Percentiles rank a stretch among this genome's conserved stretches.
Conservation (phyloP, 306 rosid species). For the Castanospermum australe region DNA sequence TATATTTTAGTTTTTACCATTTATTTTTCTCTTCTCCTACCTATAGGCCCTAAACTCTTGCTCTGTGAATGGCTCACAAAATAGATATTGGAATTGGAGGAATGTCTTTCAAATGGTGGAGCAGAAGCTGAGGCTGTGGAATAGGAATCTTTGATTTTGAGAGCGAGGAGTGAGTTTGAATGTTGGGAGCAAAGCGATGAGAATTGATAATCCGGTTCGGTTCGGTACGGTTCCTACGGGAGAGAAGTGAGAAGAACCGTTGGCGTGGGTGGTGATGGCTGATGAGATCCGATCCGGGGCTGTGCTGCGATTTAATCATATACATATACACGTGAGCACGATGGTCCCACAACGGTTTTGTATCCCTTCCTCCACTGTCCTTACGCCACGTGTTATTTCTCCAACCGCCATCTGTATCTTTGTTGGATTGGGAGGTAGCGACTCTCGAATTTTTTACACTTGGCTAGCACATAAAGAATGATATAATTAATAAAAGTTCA, state of each 20-base stretch:
- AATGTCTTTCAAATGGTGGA: background rate
- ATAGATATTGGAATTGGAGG: constrained; percentile 3
- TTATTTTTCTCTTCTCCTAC: background rate
- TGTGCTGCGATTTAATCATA: constrained; percentile 41
- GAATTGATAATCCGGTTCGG: too few species aligned
- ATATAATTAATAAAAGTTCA: too few species aligned
- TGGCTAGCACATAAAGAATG: too few species aligned
- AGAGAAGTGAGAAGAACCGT: too few species aligned
- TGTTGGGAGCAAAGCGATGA: background rate
- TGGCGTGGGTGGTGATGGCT: too few species aligned
- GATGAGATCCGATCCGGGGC: constrained; percentile 48
- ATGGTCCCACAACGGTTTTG: constrained; percentile 40
- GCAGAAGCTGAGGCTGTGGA: background rate
- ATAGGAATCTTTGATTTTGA: constrained; percentile 30
- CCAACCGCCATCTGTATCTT: constrained; percentile 33
- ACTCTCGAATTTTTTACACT: too few species aligned
- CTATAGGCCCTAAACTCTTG: too few species aligned
- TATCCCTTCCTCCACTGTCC: constrained; percentile 15
- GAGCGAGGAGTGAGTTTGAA: background rate
- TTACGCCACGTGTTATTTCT: constrained; percentile 41
- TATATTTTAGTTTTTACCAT: background rate
- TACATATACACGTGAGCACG: constrained; percentile 65
- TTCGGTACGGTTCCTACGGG: too few species aligned
- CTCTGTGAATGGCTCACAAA: too few species aligned
- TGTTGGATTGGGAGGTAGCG: constrained; percentile 29